Evolutionary conservation across 2,329 filamentous ascomycete genomes (phyloP).

Genomic region (Trichoderma sp.): DNA sequence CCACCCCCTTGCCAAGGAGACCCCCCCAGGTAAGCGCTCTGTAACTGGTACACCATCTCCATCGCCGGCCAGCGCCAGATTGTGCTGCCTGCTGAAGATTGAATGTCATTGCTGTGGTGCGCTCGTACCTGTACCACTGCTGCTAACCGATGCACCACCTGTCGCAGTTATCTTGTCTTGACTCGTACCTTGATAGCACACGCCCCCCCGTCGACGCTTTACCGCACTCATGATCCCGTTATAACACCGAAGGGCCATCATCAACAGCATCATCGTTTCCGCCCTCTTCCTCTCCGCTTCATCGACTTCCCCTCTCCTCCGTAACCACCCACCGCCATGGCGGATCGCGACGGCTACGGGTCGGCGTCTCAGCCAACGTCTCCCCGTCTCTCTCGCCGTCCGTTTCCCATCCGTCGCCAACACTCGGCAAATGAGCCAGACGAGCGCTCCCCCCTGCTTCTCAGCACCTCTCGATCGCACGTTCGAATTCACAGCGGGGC

Average conservation of each 20-base stretch:
- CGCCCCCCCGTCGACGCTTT: conserved; percentile 19
- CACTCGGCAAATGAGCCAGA: conserved; percentile 42
- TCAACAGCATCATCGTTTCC: not conserved
- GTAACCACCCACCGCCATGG: conserved; percentile 35
- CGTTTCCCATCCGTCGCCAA: conserved; percentile 34
- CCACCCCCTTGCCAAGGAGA: not conserved
- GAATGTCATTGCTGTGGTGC: too few species aligned
- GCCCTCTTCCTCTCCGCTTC: not conserved
- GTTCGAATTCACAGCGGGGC: conserved; percentile 46
- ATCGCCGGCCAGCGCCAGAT: conserved; percentile 1
- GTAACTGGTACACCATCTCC: not conserved
- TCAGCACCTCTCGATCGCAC: conserved; percentile 45
- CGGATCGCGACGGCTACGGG: conserved; percentile 36
- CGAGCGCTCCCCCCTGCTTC: conserved; percentile 50
- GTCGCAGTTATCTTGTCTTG: not conserved
- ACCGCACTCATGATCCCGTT: conserved; percentile 9
- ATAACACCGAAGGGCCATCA: not conserved
- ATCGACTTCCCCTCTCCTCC: not conserved
- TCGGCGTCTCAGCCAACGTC: conserved; percentile 41
- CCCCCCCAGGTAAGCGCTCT: not conserved
- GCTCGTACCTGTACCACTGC: not conserved
- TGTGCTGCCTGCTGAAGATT: too few species aligned
- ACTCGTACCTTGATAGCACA: conserved; percentile 18
- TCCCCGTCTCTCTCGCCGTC: conserved; percentile 39
- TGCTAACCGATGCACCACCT: not conserved